These are phyloP conservation scores for Rhizopus delemar DNA, from an alignment of 371 early-diverging fungal species.

Conservation along the genomic window DNA sequence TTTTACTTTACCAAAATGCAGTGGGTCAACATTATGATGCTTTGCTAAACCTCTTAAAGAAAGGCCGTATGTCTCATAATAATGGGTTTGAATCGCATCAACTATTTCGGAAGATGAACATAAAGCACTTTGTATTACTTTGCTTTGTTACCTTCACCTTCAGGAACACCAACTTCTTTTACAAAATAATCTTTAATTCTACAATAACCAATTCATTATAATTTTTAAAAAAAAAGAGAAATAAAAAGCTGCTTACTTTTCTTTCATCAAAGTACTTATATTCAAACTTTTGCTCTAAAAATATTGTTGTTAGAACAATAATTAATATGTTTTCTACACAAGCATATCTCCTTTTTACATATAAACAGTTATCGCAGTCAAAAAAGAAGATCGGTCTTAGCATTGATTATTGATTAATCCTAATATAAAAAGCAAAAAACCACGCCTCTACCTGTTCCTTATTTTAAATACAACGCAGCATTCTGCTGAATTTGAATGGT, in stretches of 20 bases:
- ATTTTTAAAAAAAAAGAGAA: background rate
- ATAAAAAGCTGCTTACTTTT: slow-evolving; percentile 39
- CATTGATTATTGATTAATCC: slow-evolving; percentile 1
- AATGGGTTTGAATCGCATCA: slow-evolving; percentile 51
- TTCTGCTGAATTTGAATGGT: no score
- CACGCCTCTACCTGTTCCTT: slow-evolving; percentile 1
- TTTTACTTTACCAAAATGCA: slow-evolving; percentile 61
- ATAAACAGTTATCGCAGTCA: slow-evolving; percentile 85
- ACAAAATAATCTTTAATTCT: slow-evolving; percentile 61
- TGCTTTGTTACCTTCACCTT: slow-evolving; percentile 35
- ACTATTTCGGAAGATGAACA: slow-evolving; percentile 21
- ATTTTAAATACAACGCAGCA: slow-evolving; percentile 5
- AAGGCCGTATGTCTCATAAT: slow-evolving; percentile 74
- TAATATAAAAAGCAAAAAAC: background rate
- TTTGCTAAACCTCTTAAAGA: slow-evolving; percentile 75
- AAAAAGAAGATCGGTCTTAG: slow-evolving; percentile 72
- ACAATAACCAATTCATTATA: background rate
- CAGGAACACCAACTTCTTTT: slow-evolving; percentile 51
- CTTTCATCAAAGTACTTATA: slow-evolving; percentile 63
- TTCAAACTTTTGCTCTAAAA: slow-evolving; percentile 53
- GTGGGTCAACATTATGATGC: slow-evolving; percentile 69
- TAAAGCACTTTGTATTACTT: background rate
- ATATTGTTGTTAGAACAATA: background rate
- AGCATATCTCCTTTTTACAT: slow-evolving; percentile 34
- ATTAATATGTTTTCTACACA: background rate